Conservation (phyloP, 2,329 filamentous ascomycete genomes). For the Albifimbria verrucaria region DNA sequence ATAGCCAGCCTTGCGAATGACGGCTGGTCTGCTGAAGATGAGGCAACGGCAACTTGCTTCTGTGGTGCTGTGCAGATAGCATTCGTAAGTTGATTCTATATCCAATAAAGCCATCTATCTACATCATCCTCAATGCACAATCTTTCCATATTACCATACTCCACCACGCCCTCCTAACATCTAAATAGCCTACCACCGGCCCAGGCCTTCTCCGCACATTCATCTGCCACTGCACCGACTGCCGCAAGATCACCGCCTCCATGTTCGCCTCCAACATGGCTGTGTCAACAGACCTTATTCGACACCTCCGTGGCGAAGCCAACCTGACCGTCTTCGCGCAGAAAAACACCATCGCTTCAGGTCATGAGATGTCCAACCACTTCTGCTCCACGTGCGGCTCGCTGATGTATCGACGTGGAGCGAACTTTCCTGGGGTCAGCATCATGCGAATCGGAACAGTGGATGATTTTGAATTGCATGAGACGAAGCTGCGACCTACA, state of each 20-base stretch:
- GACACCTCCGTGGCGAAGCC: conserved; percentile 48
- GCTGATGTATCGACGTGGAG: conserved; percentile 54
- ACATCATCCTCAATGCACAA: too few species aligned
- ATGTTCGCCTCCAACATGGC: conserved; percentile 61
- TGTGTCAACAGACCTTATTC: conserved; percentile 40
- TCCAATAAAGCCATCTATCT: too few species aligned
- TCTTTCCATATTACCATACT: background rate
- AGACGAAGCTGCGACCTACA: conserved; percentile 52
- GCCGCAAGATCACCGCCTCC: conserved; percentile 59
- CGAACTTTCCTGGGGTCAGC: conserved; percentile 38
- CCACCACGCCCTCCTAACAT: background rate
- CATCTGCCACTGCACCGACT: conserved; percentile 60
- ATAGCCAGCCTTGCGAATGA: conserved; percentile 33
- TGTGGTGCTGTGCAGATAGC: conserved; percentile 53
- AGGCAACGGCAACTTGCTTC: conserved; percentile 56
- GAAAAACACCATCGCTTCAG: conserved; percentile 40
- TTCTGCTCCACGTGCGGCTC: conserved; percentile 60
- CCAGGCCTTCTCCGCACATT: conserved; percentile 47
- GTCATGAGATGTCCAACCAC: conserved; percentile 55
- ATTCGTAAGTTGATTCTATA: conserved; percentile 49
- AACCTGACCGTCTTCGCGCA: conserved; percentile 46
- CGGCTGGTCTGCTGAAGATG: conserved; percentile 40
- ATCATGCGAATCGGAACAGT: conserved; percentile 58
- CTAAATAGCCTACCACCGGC: conserved; percentile 38
- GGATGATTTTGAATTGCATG: conserved; percentile 57